Evolutionary conservation across 257 asterid genomes (phyloP), one percentile per base, ranked within the genome.

Genomic region (Nicotiana attenuata): DNA sequence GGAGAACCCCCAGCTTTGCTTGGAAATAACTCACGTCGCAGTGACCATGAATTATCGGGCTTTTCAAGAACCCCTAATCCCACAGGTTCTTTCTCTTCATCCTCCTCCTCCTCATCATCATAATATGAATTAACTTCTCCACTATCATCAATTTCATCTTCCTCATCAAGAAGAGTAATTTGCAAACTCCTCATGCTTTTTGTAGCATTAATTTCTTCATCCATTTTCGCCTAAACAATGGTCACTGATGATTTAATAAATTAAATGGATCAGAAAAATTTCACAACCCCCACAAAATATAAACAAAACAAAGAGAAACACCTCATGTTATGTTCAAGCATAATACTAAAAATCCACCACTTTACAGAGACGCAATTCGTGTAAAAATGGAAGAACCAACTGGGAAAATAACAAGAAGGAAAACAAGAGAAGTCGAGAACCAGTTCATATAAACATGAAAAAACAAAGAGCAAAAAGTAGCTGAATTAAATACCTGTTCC

Each of bases 1-100:
- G 99, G 99, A 80, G 91, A 76, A 78, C 98, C 99, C 45, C 99
- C 98, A 81, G 99, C 97, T 90, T 93, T 89, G 91, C 99, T 94
- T 24, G 98, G 98, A 79, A 96, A 96, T 81, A 94, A 85, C 81
- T 94, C 97, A 65, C 92, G 92, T 60, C 78, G 85, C 76, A 90
- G 76, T 38, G 98, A 89, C 97, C 98, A 93, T 7, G 87, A 69
- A 79, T 85, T 75, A 69, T 89, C 88, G 3, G 95, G 92, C 79
- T 87, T 91, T 86, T 90, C 97, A 38, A 89, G 89, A 83, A 96
- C 93, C 20, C 99, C 99, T 56, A 96, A 81, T 4, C 91, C 87
- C 87, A 96, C 86, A 15, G 94, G 92, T 16, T 82, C 86, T 29
- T 78, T 79, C 11, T 89, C 96, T 80, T 94, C 97, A 10, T 88